Percentiles rank a stretch among this genome's conserved stretches.
Conservation (phyloP, 371 early-diverging fungal species). For the Lichtheimia ornata region DNA sequence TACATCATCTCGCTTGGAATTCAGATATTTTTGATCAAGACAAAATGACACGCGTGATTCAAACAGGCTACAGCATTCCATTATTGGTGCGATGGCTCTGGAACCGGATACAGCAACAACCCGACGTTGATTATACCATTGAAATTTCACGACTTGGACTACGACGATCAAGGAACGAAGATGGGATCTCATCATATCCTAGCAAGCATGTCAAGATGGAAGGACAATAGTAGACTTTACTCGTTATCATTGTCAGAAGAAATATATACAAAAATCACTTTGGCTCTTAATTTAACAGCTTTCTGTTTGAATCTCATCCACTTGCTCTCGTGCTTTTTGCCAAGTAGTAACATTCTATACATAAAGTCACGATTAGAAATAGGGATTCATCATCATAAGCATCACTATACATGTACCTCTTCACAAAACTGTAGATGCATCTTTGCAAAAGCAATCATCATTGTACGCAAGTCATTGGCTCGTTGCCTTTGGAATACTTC, state of each 20-base stretch:
- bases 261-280: background rate
- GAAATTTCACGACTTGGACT: conserved; percentile 9
- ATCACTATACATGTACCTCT: conserved; percentile 40
- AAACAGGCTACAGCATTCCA: conserved; percentile 29
- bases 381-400: background rate
- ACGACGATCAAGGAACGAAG: conserved; percentile 11
- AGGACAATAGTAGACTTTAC: conserved; percentile 2
- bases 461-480: conserved; percentile 70
- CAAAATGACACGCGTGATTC: conserved; percentile 33
- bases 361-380: background rate
- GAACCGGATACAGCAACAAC: conserved; percentile 26
- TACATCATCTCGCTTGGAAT: conserved; percentile 31
- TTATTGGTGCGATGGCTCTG: conserved; percentile 34
- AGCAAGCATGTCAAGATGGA: conserved; percentile 16
- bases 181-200: background rate
- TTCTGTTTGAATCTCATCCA: conserved; percentile 6
- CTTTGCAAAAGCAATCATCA: conserved; percentile 75
- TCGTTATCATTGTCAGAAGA: conserved; percentile 61
- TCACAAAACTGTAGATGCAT: conserved; percentile 78
- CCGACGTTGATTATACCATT: conserved; percentile 10
- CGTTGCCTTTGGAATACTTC: conserved; percentile 87
- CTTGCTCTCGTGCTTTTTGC: conserved; percentile 22
- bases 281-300: background rate
- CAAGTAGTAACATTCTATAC: conserved; percentile 28
- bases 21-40: conserved; percentile 37